phyloP scores from a whole-genome alignment of 768 basidiomycete species.

The Tephrocybe rancida region DNA sequence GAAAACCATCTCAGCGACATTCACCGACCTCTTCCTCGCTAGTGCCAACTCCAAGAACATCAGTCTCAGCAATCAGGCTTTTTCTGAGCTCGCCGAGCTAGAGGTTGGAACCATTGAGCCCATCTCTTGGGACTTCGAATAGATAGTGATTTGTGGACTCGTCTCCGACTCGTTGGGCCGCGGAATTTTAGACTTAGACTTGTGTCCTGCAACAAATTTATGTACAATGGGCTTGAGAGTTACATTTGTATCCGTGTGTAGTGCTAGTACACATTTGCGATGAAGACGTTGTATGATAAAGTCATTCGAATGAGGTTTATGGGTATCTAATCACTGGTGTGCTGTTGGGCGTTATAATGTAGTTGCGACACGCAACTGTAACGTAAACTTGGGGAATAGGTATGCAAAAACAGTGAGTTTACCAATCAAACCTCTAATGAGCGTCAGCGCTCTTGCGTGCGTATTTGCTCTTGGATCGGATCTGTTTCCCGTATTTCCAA shows the following conservation, averaged over 20 bases:
- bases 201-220: too few species aligned
- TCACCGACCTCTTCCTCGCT: conserved; percentile 13
- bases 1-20: background rate
- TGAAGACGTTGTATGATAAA: too few species aligned
- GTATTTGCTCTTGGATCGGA: conserved; percentile 49
- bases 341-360: too few species aligned
- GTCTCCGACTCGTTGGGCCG: too few species aligned
- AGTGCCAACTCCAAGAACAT: conserved; percentile 9
- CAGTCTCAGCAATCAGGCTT: conserved; percentile 18
- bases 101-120: conserved; percentile 16
- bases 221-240: too few species aligned
- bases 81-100: conserved; percentile 8
- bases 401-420: too few species aligned
- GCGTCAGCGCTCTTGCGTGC: conserved; percentile 31
- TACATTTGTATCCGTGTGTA: too few species aligned
- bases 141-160: too few species aligned
- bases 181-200: background rate
- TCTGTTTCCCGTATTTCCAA: conserved; percentile 38
- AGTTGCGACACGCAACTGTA: too few species aligned
- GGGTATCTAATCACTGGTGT: background rate
- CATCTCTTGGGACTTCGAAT: conserved; percentile 7
- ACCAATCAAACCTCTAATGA: too few species aligned
- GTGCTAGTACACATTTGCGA: too few species aligned
- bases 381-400: too few species aligned
- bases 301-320: background rate